Conservation (phyloP, 805 yeast genomes). For the Metschnikowia anglica region DNA sequence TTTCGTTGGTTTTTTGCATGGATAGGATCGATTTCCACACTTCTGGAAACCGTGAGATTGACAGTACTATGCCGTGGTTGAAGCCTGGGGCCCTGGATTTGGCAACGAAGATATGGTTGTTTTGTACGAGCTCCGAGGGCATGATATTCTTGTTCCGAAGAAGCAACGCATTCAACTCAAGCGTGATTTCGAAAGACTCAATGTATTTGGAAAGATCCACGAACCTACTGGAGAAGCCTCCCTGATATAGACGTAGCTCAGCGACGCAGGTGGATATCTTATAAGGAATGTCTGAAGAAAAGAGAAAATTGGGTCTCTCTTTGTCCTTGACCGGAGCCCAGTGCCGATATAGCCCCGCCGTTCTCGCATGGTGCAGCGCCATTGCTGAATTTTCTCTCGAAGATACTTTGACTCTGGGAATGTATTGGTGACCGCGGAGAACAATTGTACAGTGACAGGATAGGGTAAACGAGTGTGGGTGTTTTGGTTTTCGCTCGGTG, state of each 20-base stretch:
- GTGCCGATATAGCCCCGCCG: constrained; percentile 13
- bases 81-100: constrained; percentile 16
- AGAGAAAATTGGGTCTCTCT: constrained; percentile 38
- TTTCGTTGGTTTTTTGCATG: constrained; percentile 23
- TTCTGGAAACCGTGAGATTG: constrained; percentile 11
- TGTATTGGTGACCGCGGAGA: too few relatives aligned
- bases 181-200: constrained; percentile 26
- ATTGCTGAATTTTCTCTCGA: not conserved
- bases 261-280: constrained; percentile 22
- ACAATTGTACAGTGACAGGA: too few relatives aligned
- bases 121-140: constrained; percentile 36
- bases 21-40: constrained; percentile 18
- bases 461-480: too few relatives aligned
- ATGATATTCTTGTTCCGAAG: constrained; percentile 28
- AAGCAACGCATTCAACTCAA: constrained; percentile 38
- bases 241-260: constrained; percentile 15
- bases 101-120: constrained; percentile 36
- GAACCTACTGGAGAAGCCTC: constrained; percentile 15
- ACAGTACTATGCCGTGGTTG: constrained; percentile 4
- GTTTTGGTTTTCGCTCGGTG: too few relatives aligned
- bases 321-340: constrained; percentile 25
- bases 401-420: too few relatives aligned
- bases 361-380: constrained; percentile 1
- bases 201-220: constrained; percentile 21
- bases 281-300: constrained; percentile 36